Percentiles rank a stretch among this genome's conserved stretches.
Conservation (phyloP, 2,329 filamentous ascomycete genomes). For the Macrophomina tecta region DNA sequence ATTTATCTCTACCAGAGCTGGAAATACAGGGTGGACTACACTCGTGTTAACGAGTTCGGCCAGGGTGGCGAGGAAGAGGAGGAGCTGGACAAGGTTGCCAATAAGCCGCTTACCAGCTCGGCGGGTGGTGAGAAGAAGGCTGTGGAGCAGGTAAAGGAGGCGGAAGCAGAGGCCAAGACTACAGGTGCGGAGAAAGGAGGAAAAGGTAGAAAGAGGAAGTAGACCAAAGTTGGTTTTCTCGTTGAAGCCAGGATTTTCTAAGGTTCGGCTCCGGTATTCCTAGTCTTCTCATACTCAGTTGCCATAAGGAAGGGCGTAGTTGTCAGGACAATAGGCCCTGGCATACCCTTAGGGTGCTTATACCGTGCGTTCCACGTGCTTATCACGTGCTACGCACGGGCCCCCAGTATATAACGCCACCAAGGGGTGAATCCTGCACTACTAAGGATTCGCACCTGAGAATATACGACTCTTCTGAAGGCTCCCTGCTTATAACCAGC, state of each 20-base stretch:
- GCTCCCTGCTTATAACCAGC: too few relatives aligned
- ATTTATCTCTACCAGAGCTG: conserved; percentile 94
- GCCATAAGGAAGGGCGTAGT: background rate
- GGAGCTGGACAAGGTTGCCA: conserved; percentile 57
- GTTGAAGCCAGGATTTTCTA: background rate
- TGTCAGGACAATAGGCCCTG: too few relatives aligned
- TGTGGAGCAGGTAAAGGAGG: conserved; percentile 29
- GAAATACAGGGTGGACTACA: conserved; percentile 91
- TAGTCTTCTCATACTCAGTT: background rate
- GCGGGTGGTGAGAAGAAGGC: conserved; percentile 37
- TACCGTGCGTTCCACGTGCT: too few relatives aligned
- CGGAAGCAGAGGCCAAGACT: conserved; percentile 29
- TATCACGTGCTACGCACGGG: too few relatives aligned
- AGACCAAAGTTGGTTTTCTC: background rate
- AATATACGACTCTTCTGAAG: too few relatives aligned
- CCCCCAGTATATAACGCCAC: too few relatives aligned
- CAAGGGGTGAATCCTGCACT: too few relatives aligned
- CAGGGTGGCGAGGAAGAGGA: conserved; percentile 87
- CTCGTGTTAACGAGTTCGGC: conserved; percentile 94
- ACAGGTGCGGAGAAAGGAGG: conserved; percentile 27
- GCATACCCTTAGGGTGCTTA: too few relatives aligned
- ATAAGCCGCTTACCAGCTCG: conserved; percentile 46
- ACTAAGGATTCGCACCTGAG: too few relatives aligned
- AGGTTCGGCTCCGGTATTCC: background rate
- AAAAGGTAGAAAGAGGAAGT: conserved; percentile 35